Percentiles rank a stretch among this genome's conserved stretches.
Evolutionary conservation across 2,329 filamentous ascomycete genomes (phyloP).

Genomic region (Furcasterigmium furcatum): DNA sequence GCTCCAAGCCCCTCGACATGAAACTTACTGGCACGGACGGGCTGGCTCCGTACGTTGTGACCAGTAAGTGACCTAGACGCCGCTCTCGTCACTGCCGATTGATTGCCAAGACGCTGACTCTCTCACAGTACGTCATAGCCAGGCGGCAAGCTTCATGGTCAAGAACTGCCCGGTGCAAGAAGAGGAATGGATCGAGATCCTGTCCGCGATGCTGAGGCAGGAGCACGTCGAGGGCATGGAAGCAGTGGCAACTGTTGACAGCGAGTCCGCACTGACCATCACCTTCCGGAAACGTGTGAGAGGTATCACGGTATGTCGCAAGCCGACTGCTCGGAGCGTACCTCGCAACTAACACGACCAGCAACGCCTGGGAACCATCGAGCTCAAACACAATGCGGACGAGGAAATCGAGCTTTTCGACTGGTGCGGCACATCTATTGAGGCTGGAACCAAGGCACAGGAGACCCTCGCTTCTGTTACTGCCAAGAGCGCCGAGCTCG

Average conservation of each 20-base stretch:
- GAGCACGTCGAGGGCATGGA: constrained; percentile 52
- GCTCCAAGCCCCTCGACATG: constrained; percentile 55
- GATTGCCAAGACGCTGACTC: constrained; percentile 6
- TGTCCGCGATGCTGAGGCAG: constrained; percentile 54
- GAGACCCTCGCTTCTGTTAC: constrained; percentile 38
- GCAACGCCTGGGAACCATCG: constrained; percentile 68
- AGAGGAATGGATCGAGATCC: constrained; percentile 64
- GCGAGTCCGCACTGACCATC: constrained; percentile 52
- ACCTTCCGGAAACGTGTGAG: constrained; percentile 63
- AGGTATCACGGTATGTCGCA: constrained; percentile 61
- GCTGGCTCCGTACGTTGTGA: constrained; percentile 53
- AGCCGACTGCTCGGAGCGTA: background rate
- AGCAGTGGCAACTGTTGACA: constrained; percentile 54
- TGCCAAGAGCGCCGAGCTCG: constrained; percentile 41
- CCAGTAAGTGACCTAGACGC: constrained; percentile 49
- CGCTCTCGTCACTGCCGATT: constrained; percentile 7
- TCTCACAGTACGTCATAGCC: constrained; percentile 37
- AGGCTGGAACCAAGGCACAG: constrained; percentile 41
- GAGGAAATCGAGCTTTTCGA: constrained; percentile 64
- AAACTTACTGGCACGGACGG: constrained; percentile 68
- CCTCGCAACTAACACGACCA: constrained; percentile 27
- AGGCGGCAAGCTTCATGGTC: constrained; percentile 47
- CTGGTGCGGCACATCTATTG: constrained; percentile 63
- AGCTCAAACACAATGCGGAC: constrained; percentile 50
- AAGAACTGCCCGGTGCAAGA: constrained; percentile 52